A percentile compares a stretch with the other conserved stretches of the same genome.
Evolutionary conservation across 1,139 yeast species (phyloP).

Genomic region (Candida sp.): DNA sequence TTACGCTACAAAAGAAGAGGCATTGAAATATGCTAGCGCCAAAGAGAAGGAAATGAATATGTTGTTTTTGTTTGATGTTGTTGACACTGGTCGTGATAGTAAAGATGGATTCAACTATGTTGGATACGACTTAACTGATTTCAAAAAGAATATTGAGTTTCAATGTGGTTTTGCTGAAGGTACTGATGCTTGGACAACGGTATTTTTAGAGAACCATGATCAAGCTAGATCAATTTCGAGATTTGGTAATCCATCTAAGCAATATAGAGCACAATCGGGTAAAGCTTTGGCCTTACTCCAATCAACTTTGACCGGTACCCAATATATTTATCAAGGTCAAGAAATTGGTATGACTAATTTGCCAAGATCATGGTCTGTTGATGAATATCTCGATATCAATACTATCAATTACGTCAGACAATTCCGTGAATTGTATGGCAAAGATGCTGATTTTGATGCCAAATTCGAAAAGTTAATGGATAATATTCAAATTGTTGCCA

Average conservation of each 20-base stretch:
- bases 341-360: slow-evolving; percentile 55
- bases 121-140: slow-evolving; percentile 34
- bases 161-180: slow-evolving; percentile 36
- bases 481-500: slow-evolving; percentile 31
- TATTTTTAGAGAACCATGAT: slow-evolving; percentile 56
- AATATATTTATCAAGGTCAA: slow-evolving; percentile 58
- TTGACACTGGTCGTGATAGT: slow-evolving; percentile 35
- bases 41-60: slow-evolving; percentile 46
- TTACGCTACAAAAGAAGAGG: slow-evolving; percentile 34
- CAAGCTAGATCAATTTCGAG: slow-evolving; percentile 52
- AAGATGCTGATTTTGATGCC: slow-evolving; percentile 21
- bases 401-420: slow-evolving; percentile 38
- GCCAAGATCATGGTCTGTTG: slow-evolving; percentile 40
- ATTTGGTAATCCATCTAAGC: slow-evolving; percentile 42
- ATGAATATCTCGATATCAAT: slow-evolving; percentile 50
- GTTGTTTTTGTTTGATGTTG: slow-evolving; percentile 48
- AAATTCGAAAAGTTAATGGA: slow-evolving; percentile 25
- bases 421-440: slow-evolving; percentile 23
- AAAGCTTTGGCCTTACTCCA: slow-evolving; percentile 47
- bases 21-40: slow-evolving; percentile 47
- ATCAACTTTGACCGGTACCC: slow-evolving; percentile 49
- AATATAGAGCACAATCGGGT: slow-evolving; percentile 31
- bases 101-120: slow-evolving; percentile 28
- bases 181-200: slow-evolving; percentile 55
- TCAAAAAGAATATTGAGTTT: slow-evolving; percentile 36